Base-by-base conservation (phyloP, 129 eudicot genomes). In the Calendula officinalis region DNA sequence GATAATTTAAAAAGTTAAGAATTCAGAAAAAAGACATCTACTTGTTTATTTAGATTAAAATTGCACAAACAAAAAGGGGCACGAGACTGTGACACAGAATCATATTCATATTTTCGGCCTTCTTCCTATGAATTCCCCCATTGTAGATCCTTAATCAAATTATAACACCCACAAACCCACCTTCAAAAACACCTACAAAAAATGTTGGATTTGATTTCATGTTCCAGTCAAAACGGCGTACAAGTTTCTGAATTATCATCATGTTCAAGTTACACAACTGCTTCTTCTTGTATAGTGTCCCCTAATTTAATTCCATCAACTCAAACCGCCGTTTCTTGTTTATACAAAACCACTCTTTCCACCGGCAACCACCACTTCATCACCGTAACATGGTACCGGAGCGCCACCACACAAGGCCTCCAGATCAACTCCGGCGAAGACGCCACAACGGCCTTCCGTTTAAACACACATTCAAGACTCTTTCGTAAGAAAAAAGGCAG, bases 191-290 rank as follows among this genome's bases (percentile, higher is more conserved):
- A 12, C 13, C 62, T 2, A n/a, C 42, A 5, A 39, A 57, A 59
- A 51, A 91, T 91, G 98, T 82, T 95, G 81, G 96, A 91, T 57
- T 82, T 91, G 30, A 86, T 82, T 8, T 71, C 96, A 22, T 91
- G 98, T 72, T 83, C 81, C 60, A 84, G 86, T 64, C 96, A 91
- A 75, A 80, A 87, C 65, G 83, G 96, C 47, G 66, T 83, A 3
- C 87, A 83, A 63, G 75, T 91, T n/a, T 76, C 96, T 44, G 96
- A 85, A 62, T 66, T 88, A 0, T 70, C 87, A 0, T 81, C 98
- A 6, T 91, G 96, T 67, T 82, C 94, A 5, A 68, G 56, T 48
- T 74, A 76, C 40, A 54, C 80, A 33, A 15, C 66, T 57, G 38
- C 72, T 32, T 34, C 77, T 37, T 75, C 89, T 5, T 78, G 88